Evolutionary conservation across 2,329 filamentous ascomycete genomes (phyloP).

Genomic region (Lachnellula arida): DNA sequence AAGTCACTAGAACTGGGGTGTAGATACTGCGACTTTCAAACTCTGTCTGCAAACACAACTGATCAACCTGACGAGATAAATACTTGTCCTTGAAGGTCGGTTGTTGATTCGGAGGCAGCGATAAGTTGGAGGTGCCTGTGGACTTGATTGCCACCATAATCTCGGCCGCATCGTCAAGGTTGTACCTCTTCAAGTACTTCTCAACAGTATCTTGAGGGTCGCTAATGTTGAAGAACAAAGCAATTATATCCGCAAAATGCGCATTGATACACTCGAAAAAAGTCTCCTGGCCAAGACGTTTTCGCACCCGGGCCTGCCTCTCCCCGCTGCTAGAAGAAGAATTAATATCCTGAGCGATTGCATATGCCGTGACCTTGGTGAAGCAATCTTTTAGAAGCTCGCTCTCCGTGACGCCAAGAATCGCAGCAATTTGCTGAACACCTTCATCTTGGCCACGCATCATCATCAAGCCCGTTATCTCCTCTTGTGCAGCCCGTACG

Average conservation of each 20-base stretch:
- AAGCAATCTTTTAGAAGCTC: slow-evolving; percentile 66
- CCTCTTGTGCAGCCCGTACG: slow-evolving; percentile 65
- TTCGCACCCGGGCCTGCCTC: slow-evolving; percentile 54
- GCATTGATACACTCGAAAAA: slow-evolving; percentile 60
- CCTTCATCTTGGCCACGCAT: slow-evolving; percentile 72
- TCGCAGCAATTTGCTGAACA: slow-evolving; percentile 53
- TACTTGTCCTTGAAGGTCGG: slow-evolving; percentile 79
- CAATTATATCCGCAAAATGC: slow-evolving; percentile 73
- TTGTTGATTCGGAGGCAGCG: slow-evolving; percentile 74
- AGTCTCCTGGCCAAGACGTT: slow-evolving; percentile 60
- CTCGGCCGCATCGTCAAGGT: slow-evolving; percentile 55
- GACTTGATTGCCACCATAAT: slow-evolving; percentile 65
- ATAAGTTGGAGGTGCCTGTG: slow-evolving; percentile 60
- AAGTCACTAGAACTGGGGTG: slow-evolving; percentile 69
- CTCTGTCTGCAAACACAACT: slow-evolving; percentile 69
- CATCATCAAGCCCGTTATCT: slow-evolving; percentile 73
- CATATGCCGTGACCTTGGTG: slow-evolving; percentile 75
- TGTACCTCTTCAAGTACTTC: slow-evolving; percentile 56
- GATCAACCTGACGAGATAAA: slow-evolving; percentile 68
- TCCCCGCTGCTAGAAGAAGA: slow-evolving; percentile 38
- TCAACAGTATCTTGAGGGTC: slow-evolving; percentile 74
- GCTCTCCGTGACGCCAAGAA: slow-evolving; percentile 49
- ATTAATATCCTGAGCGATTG: slow-evolving; percentile 69
- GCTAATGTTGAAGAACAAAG: slow-evolving; percentile 69
- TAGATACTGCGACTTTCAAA: slow-evolving; percentile 64